Evolutionary conservation across 2,329 filamentous ascomycete genomes (phyloP).

Genomic region (Aspergillus calidoustus): DNA sequence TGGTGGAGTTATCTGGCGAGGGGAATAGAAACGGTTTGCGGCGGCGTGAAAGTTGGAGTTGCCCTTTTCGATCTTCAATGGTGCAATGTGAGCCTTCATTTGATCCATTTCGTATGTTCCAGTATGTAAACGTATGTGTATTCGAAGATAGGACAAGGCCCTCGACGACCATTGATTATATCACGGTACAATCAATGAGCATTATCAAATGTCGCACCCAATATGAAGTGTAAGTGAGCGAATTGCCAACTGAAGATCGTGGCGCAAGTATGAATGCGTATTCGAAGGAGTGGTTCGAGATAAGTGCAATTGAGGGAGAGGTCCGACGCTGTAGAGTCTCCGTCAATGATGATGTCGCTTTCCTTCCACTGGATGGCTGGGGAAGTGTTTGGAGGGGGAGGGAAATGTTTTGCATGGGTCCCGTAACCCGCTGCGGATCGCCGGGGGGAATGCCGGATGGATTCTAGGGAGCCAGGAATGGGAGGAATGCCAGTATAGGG

Average conservation of each 20-base stretch:
- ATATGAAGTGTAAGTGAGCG: neutral
- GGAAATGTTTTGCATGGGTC: conserved; percentile 24
- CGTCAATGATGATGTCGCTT: conserved; percentile 17
- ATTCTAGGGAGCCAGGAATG: conserved; percentile 29
- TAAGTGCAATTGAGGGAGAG: conserved; percentile 1
- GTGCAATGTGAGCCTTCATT: conserved; percentile 42
- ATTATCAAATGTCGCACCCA: conserved; percentile 28
- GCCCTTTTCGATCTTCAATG: conserved; percentile 44
- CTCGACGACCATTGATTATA: conserved; percentile 40
- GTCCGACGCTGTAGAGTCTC: conserved; percentile 14
- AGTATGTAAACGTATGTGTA: conserved; percentile 3
- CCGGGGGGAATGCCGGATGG: conserved; percentile 31
- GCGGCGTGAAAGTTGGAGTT: conserved; percentile 31
- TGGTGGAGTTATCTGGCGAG: conserved; percentile 73
- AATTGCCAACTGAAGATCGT: neutral
- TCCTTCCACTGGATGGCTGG: conserved; percentile 22
- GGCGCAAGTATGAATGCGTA: conserved; percentile 3
- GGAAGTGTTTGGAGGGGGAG: conserved; percentile 22
- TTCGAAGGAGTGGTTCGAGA: conserved; percentile 13
- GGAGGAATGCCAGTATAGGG: conserved; percentile 37
- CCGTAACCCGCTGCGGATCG: conserved; percentile 19
- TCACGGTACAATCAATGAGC: conserved; percentile 31
- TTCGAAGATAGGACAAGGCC: conserved; percentile 25
- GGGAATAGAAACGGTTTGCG: conserved; percentile 29
- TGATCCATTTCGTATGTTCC: conserved; percentile 35